A percentile compares a stretch with the other conserved stretches of the same genome.
Conservation (phyloP, 805 yeast species). For the Candida khao-thaluensis region DNA sequence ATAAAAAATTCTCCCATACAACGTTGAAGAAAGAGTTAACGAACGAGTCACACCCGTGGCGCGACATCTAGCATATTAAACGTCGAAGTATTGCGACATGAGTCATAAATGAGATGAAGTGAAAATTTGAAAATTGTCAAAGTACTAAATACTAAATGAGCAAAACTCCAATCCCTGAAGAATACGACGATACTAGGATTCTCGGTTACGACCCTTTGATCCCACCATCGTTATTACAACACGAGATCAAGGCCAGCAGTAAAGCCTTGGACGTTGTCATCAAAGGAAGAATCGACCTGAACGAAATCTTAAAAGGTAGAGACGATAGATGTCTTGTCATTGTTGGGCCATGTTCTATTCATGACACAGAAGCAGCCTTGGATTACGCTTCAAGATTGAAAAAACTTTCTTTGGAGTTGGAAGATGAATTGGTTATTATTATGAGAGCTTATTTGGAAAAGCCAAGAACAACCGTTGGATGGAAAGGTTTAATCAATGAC, state of each 20-base stretch:
- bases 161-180: slow-evolving; percentile 58
- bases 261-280: slow-evolving; percentile 62
- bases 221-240: slow-evolving; percentile 92
- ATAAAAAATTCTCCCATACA: no score
- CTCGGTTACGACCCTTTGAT: slow-evolving; percentile 92
- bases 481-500: slow-evolving; percentile 98
- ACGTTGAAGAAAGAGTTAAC: no score
- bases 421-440: slow-evolving; percentile 76
- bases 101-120: slow-evolving; percentile 6
- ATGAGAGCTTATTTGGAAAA: slow-evolving; percentile 98
- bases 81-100: no score
- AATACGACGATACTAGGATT: slow-evolving; percentile 73
- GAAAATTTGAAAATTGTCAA: slow-evolving; percentile 5
- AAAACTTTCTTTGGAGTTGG: slow-evolving; percentile 56
- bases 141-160: slow-evolving; percentile 24
- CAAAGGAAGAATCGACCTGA: slow-evolving; percentile 73
- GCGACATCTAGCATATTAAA: no score
- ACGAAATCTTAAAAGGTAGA: slow-evolving; percentile 69
- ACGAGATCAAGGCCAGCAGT: slow-evolving; percentile 70
- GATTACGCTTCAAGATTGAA: slow-evolving; percentile 77
- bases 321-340: slow-evolving; percentile 88
- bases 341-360: slow-evolving; percentile 96
- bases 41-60: no score
- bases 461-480: slow-evolving; percentile 98
- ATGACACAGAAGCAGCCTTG: slow-evolving; percentile 88